A percentile compares a stretch with the other conserved stretches of the same genome.
Conservation (phyloP, 352 stramenopile species). For the Pythium sp. region DNA sequence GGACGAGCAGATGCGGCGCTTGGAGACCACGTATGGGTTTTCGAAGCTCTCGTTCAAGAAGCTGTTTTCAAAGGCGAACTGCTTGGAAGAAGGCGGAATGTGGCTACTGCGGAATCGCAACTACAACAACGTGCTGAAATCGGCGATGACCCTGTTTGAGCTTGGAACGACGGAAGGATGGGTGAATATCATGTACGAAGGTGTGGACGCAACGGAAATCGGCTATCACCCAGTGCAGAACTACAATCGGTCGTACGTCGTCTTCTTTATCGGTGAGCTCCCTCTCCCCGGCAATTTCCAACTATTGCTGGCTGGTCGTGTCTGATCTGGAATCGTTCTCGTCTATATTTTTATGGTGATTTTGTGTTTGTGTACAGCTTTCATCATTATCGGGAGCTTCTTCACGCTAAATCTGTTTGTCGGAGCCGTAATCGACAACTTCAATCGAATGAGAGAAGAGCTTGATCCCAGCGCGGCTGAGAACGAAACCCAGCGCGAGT, state of each 20-base stretch:
- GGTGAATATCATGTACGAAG: slow-evolving; percentile 77
- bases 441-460: slow-evolving; percentile 58
- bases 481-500: slow-evolving; percentile 71
- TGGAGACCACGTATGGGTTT: slow-evolving; percentile 39
- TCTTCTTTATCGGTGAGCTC: slow-evolving; percentile 70
- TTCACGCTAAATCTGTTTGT: slow-evolving; percentile 90
- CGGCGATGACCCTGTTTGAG: slow-evolving; percentile 72
- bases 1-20: slow-evolving; percentile 10
- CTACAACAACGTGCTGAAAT: slow-evolving; percentile 66
- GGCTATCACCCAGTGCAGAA: slow-evolving; percentile 70
- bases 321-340: neutral
- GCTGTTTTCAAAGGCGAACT: slow-evolving; percentile 36
- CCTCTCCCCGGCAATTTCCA: neutral
- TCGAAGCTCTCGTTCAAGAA: slow-evolving; percentile 40
- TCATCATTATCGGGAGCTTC: slow-evolving; percentile 84
- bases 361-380: slow-evolving; percentile 30
- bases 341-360: neutral
- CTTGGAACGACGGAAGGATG: slow-evolving; percentile 87
- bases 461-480: slow-evolving; percentile 35
- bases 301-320: neutral
- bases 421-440: slow-evolving; percentile 88
- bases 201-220: slow-evolving; percentile 67
- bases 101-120: slow-evolving; percentile 37
- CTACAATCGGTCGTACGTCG: slow-evolving; percentile 53
- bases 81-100: slow-evolving; percentile 22